Evolutionary conservation across 306 rosid genomes (phyloP), one percentile per base, ranked within the genome.

Genomic region (Quercus robur): DNA sequence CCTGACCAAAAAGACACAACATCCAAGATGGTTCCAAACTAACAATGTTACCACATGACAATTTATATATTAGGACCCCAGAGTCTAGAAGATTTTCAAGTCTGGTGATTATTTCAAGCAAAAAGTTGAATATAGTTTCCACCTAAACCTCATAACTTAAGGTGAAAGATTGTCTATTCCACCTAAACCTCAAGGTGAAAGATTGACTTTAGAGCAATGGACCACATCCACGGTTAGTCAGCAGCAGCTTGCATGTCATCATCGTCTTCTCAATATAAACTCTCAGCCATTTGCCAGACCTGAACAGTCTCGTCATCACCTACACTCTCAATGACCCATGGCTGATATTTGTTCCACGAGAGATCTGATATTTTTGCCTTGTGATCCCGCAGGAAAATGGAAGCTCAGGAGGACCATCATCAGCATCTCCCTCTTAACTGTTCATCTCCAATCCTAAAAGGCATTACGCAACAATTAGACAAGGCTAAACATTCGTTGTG

Each of bases 341-440:
- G 96, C 81, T 76, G 88, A 26, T 91, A 58, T 74, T 56, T 81
- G 87, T 95, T 93, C 99, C 99, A 95, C 21, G 93, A 90, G 81
- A 93, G 90, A 80, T 95, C 97, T 17, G 99, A 93, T 78, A 93
- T 93, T 83, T 91, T 95, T n/a, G 96, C 94, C 73, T 84, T 91
- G 81, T 95, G 99, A 70, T 98, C 97, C 92, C 97, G 3, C 89
- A 94, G 5, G 96, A 87, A 77, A 95, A 93, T 19, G 87, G 88
- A 70, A 95, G 93, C 82, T 95, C 99, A 2, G 98, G 89, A 21
- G 99, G 96, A 12, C 94, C 98, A 11, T 93, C 98, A 0, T 95
- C 98, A 3, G 84, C 89, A 30, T 95, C 99, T 77, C 93, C 98
- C 35, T 90, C 98, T 26, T 23, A 52, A 69, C 81, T 87, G 94